These are phyloP conservation scores for Paraconiothyrium sp. DNA, from an alignment of 2,329 filamentous ascomycete genomes.

Conservation along the genomic window DNA sequence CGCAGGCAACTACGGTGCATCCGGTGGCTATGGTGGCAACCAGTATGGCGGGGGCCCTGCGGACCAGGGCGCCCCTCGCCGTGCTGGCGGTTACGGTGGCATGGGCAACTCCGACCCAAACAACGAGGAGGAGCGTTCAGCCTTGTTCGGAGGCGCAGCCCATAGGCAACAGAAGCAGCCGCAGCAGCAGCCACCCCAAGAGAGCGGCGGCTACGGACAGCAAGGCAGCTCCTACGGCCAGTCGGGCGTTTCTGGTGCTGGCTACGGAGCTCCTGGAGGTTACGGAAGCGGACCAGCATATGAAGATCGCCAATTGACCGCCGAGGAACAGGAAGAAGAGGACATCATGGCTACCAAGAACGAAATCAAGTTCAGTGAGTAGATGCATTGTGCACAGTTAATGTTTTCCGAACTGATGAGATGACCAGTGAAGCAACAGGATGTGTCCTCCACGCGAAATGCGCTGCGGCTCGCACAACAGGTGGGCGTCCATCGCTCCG, in stretches of 20 bases:
- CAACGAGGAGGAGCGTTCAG: constrained; percentile 68
- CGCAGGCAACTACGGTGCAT: constrained; percentile 38
- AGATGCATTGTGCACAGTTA: too few species aligned
- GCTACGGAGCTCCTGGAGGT: constrained; percentile 36
- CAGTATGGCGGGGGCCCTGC: constrained; percentile 56
- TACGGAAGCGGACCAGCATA: constrained; percentile 58
- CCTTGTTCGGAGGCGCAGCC: constrained; percentile 69
- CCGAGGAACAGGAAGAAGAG: constrained; percentile 78
- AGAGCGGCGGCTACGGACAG: constrained; percentile 32
- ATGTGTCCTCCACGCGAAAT: constrained; percentile 76
- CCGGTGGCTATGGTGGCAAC: constrained; percentile 56
- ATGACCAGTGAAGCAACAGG: constrained; percentile 44
- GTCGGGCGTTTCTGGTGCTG: constrained; percentile 25
- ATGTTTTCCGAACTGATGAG: too few species aligned
- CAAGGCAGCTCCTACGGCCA: constrained; percentile 32
- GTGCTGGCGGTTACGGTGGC: constrained; percentile 53
- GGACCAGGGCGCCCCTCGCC: constrained; percentile 28
- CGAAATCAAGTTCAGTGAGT: constrained; percentile 64
- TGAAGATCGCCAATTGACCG: constrained; percentile 80
- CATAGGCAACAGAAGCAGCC: constrained; percentile 48
- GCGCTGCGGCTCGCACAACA: constrained; percentile 69
- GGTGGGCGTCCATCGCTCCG: too few species aligned
- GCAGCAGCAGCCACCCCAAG: constrained; percentile 53
- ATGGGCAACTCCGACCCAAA: constrained; percentile 47
- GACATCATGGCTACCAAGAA: constrained; percentile 76